Percentiles rank a stretch among this genome's conserved stretches.
phyloP scores from a whole-genome alignment of 176 grass and related monocot species.

The Areca catechu region DNA sequence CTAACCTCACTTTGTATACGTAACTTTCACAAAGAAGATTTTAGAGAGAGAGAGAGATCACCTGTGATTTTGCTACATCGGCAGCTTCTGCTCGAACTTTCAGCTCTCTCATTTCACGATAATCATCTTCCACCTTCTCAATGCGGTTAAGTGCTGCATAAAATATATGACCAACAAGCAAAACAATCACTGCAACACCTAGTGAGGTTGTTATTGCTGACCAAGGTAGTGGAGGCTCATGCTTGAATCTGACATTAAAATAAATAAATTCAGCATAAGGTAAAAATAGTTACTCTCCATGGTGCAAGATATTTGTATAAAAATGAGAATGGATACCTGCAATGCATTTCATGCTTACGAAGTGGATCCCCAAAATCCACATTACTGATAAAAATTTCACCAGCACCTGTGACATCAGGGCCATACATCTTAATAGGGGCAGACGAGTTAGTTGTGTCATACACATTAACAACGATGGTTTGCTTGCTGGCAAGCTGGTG shows the following conservation, averaged over 20 bases:
- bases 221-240: slow-evolving; percentile 46
- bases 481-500: slow-evolving; percentile 77
- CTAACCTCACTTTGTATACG: no score
- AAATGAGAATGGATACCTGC: slow-evolving; percentile 38
- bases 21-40: no score
- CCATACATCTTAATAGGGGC: slow-evolving; percentile 68
- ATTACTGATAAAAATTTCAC: slow-evolving; percentile 29
- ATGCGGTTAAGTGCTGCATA: slow-evolving; percentile 61
- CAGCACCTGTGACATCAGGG: slow-evolving; percentile 26
- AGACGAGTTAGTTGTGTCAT: slow-evolving; percentile 63
- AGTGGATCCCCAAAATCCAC: slow-evolving; percentile 75
- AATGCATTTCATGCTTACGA: slow-evolving; percentile 78
- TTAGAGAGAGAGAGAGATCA: slow-evolving; percentile 8
- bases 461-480: slow-evolving; percentile 66
- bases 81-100: slow-evolving; percentile 74
- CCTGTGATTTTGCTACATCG: slow-evolving; percentile 82
- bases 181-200: slow-evolving; percentile 66
- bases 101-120: slow-evolving; percentile 45
- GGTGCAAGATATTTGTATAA: no score
- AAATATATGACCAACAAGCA: slow-evolving; percentile 66
- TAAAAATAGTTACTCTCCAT: no score
- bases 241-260: slow-evolving; percentile 49
- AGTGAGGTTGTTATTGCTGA: slow-evolving; percentile 49
- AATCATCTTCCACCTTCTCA: slow-evolving; percentile 66
- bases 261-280: background rate